These are phyloP conservation scores for Lecanicillium sp. DNA, from an alignment of 2,329 filamentous ascomycete genomes.

Conservation along the genomic window DNA sequence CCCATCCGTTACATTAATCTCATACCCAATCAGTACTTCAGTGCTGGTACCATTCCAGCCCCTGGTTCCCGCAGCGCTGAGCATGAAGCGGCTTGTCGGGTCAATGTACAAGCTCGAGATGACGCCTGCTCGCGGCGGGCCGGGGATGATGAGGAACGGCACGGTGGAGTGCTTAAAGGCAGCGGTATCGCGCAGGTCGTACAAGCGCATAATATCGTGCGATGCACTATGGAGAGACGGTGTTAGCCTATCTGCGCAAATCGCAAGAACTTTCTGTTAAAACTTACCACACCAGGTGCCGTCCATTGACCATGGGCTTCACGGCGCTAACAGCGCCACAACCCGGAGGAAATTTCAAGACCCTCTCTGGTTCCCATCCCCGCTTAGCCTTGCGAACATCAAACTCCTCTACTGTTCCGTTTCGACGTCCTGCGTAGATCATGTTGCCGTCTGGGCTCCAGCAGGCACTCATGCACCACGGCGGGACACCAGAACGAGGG, in stretches of 20 bases:
- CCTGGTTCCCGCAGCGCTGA: constrained; percentile 83
- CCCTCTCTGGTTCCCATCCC: constrained; percentile 65
- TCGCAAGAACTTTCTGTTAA: constrained; percentile 15
- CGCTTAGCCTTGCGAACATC: constrained; percentile 66
- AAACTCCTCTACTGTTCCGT: constrained; percentile 91
- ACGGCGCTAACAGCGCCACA: constrained; percentile 87
- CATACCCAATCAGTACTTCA: constrained; percentile 89
- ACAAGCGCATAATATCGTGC: constrained; percentile 87
- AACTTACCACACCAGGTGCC: constrained; percentile 71
- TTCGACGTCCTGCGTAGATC: constrained; percentile 86
- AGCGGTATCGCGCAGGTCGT: constrained; percentile 68
- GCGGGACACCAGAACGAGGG: constrained; percentile 68
- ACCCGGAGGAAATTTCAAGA: constrained; percentile 80
- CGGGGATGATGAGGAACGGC: constrained; percentile 93
- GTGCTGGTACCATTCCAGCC: constrained; percentile 92
- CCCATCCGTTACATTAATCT: constrained; percentile 48
- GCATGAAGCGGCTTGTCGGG: constrained; percentile 80
- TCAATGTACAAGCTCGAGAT: constrained; percentile 84
- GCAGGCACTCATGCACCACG: constrained; percentile 96
- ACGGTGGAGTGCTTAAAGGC: constrained; percentile 67
- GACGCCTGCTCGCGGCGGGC: constrained; percentile 73
- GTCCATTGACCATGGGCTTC: constrained; percentile 83
- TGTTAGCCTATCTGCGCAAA: neutral
- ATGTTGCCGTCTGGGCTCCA: constrained; percentile 95
- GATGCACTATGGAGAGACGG: constrained; percentile 55